These are phyloP conservation scores for Verticillium nonalfalfae DNA, from an alignment of 2,329 filamentous ascomycete species.

Conservation along the genomic window DNA sequence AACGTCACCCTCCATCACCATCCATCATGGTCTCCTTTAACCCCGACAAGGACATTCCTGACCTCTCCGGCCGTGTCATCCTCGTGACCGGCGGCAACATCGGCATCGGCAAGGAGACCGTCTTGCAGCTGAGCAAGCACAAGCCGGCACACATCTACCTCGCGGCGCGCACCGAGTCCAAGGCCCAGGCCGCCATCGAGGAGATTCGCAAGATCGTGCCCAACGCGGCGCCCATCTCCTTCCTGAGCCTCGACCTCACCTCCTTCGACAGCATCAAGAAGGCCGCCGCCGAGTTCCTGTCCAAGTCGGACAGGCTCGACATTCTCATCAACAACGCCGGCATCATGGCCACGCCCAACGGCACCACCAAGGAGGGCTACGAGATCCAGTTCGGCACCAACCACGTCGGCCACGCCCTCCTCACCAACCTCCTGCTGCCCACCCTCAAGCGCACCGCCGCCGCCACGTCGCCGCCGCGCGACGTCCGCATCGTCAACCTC, in stretches of 20 bases:
- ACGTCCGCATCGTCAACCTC: slow-evolving; percentile 23
- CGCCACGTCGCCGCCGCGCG: slow-evolving; percentile 7
- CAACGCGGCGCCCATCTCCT: slow-evolving; percentile 10
- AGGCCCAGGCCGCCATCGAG: slow-evolving; percentile 23
- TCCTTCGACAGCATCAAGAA: slow-evolving; percentile 33
- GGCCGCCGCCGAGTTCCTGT: slow-evolving; percentile 28
- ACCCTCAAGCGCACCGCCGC: slow-evolving; percentile 18
- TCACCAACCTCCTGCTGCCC: slow-evolving; percentile 29
- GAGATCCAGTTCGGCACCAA: slow-evolving; percentile 43
- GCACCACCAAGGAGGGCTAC: slow-evolving; percentile 35
- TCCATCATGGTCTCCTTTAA: neutral
- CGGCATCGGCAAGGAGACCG: slow-evolving; percentile 15
- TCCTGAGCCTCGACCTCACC: slow-evolving; percentile 36
- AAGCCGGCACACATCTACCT: slow-evolving; percentile 5
- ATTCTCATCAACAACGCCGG: slow-evolving; percentile 40
- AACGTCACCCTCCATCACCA: neutral
- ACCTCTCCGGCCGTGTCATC: slow-evolving; percentile 40
- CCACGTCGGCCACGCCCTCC: slow-evolving; percentile 38
- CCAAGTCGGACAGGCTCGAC: slow-evolving; percentile 27
- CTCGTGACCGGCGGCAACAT: slow-evolving; percentile 43
- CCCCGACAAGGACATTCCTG: slow-evolving; percentile 28
- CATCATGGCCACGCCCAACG: slow-evolving; percentile 27
- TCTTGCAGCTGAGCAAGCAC: slow-evolving; percentile 29
- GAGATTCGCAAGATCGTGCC: slow-evolving; percentile 19
- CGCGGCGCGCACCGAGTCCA: slow-evolving; percentile 26